Evolutionary conservation across 2,329 filamentous ascomycete species (phyloP).

Genomic region (Hypomyces perniciosus): DNA sequence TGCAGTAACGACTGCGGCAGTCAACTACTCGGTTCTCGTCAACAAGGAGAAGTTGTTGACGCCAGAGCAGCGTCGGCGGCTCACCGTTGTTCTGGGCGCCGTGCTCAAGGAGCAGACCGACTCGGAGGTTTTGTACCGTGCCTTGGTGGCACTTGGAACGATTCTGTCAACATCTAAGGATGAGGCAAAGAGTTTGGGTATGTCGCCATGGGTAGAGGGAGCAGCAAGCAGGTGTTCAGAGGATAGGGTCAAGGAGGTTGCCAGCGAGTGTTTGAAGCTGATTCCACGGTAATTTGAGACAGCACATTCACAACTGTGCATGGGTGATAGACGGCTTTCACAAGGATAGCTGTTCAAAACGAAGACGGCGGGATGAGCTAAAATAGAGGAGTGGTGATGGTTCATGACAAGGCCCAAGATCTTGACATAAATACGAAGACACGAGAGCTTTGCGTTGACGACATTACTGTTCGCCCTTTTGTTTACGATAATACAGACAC

Average conservation of each 20-base stretch:
- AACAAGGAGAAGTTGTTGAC: slow-evolving; percentile 36
- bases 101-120: slow-evolving; percentile 65
- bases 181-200: slow-evolving; percentile 37
- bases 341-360: neutral
- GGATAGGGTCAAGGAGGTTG: slow-evolving; percentile 41
- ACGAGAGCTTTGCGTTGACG: too few species aligned
- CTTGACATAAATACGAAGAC: too few species aligned
- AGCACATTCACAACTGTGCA: neutral
- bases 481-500: too few species aligned
- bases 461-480: too few species aligned
- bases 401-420: too few species aligned
- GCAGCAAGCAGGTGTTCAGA: slow-evolving; percentile 42
- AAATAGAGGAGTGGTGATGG: too few species aligned
- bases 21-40: slow-evolving; percentile 78
- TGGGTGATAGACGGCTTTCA: neutral
- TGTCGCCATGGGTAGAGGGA: slow-evolving; percentile 34
- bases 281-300: neutral
- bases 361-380: too few species aligned
- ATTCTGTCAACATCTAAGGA: slow-evolving; percentile 48
- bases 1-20: slow-evolving; percentile 71
- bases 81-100: slow-evolving; percentile 56
- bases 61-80: slow-evolving; percentile 28
- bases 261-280: slow-evolving; percentile 39
- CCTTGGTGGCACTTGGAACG: slow-evolving; percentile 78
- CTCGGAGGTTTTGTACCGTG: slow-evolving; percentile 76